A percentile compares a stretch with the other conserved stretches of the same genome.
Evolutionary conservation across 2,329 filamentous ascomycete genomes (phyloP).

Genomic region (Neonectria neomacrospora): DNA sequence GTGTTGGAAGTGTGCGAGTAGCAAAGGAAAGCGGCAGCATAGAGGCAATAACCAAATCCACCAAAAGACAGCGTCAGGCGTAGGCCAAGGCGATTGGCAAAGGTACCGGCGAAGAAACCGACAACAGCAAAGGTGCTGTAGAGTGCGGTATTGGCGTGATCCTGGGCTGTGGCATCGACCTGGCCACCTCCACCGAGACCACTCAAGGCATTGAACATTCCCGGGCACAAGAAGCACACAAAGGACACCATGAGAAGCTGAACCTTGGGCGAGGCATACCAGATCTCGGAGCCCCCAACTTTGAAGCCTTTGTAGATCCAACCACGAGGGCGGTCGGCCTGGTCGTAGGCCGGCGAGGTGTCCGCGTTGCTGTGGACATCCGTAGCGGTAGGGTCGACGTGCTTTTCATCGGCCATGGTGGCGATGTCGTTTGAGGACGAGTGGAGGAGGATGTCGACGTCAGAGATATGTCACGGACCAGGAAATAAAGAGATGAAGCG

Average conservation of each 20-base stretch:
- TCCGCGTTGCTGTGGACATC: conserved; percentile 34
- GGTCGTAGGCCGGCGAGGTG: conserved; percentile 15
- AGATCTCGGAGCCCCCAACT: conserved; percentile 65
- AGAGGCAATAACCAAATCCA: conserved; percentile 81
- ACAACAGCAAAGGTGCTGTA: conserved; percentile 77
- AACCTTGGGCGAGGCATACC: conserved; percentile 78
- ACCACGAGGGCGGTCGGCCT: conserved; percentile 55
- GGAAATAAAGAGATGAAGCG: neutral
- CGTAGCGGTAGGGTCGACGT: conserved; percentile 28
- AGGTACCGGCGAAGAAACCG: conserved; percentile 78
- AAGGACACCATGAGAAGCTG: conserved; percentile 75
- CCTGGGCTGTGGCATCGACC: conserved; percentile 62
- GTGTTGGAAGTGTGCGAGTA: conserved; percentile 75
- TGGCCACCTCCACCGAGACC: conserved; percentile 71
- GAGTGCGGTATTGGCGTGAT: conserved; percentile 75
- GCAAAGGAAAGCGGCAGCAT: conserved; percentile 75
- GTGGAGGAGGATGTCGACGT: conserved; percentile 5
- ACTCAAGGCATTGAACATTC: conserved; percentile 76
- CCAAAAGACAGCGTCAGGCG: conserved; percentile 75
- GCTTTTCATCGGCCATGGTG: conserved; percentile 46
- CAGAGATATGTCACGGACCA: neutral
- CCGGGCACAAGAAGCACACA: conserved; percentile 71
- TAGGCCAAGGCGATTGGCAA: conserved; percentile 81
- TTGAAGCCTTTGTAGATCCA: conserved; percentile 76
- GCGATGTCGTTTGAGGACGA: neutral